Conservation (phyloP, 306 rosid genomes). For the Acacia confusa region DNA sequence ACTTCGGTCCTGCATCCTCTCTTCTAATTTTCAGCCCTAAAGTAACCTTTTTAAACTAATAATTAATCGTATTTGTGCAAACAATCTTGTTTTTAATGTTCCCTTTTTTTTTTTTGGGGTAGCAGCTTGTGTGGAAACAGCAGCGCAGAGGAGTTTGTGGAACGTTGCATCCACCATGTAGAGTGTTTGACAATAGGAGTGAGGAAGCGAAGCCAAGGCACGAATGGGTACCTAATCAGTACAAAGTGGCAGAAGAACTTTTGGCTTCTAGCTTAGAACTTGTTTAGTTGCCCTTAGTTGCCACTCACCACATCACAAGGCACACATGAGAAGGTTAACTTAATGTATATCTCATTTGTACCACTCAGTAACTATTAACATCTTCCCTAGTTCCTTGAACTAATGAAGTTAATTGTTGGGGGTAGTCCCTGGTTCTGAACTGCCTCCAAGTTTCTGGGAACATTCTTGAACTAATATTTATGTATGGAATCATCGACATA, state of each 20-base stretch:
- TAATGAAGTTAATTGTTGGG: constrained; percentile 12
- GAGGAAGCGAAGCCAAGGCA: constrained; percentile 85
- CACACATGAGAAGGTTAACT: constrained; percentile 26
- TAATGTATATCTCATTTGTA: constrained; percentile 32
- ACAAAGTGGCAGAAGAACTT: constrained; percentile 96
- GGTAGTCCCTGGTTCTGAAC: background rate
- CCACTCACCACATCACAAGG: constrained; percentile 8
- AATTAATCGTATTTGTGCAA: background rate
- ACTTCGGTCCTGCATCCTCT: constrained; percentile 33
- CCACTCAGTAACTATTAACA: constrained; percentile 52
- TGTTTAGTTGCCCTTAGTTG: background rate
- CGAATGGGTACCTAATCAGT: constrained; percentile 78
- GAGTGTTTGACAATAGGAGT: constrained; percentile 97
- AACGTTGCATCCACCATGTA: constrained; percentile 70
- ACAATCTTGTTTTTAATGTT: background rate
- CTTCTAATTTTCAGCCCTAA: constrained; percentile 10
- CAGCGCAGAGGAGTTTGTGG: constrained; percentile 73
- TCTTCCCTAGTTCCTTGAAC: constrained; percentile 6
- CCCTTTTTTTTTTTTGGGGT: background rate
- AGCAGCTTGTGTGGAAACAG: constrained; percentile 75
- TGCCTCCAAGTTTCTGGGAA: background rate
- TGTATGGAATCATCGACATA: background rate
- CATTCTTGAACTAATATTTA: background rate
- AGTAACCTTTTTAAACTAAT: background rate
- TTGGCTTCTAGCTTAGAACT: constrained; percentile 86